These are phyloP conservation scores for Lomentospora prolificans DNA, from an alignment of 2,329 filamentous ascomycete genomes.

Conservation along the genomic window DNA sequence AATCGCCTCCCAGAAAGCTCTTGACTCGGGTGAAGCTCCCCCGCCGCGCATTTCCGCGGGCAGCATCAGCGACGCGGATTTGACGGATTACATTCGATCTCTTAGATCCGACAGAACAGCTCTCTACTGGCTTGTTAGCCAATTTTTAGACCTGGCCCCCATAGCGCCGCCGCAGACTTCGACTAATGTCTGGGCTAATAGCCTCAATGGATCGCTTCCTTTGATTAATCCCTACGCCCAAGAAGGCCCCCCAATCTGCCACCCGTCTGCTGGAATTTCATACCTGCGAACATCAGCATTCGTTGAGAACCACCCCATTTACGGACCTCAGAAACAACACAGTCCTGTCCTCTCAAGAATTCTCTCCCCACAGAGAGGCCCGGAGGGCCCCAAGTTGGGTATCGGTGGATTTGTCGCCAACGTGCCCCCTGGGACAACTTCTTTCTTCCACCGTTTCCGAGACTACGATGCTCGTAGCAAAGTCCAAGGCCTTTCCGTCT, in stretches of 20 bases:
- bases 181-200: conserved; percentile 18
- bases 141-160: conserved; percentile 53
- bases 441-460: conserved; percentile 25
- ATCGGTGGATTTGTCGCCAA: conserved; percentile 44
- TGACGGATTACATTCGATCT: conserved; percentile 40
- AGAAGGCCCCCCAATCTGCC: conserved; percentile 47
- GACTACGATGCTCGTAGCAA: conserved; percentile 7
- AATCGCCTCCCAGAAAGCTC: conserved; percentile 24
- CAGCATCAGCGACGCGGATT: conserved; percentile 39
- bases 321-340: conserved; percentile 45
- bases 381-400: conserved; percentile 34
- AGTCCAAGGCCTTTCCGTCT: conserved; percentile 10
- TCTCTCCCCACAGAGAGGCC: conserved; percentile 30
- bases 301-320: conserved; percentile 50
- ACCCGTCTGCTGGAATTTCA: conserved; percentile 53
- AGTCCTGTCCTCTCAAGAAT: conserved; percentile 41
- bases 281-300: conserved; percentile 47
- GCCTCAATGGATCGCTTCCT: conserved; percentile 8
- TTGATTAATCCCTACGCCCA: conserved; percentile 35
- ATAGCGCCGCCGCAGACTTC: conserved; percentile 24
- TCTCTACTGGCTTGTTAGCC: conserved; percentile 45
- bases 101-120: conserved; percentile 39
- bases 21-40: conserved; percentile 27
- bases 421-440: conserved; percentile 29
- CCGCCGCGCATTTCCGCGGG: conserved; percentile 18